Evolutionary conservation across 495 filamentous ascomycete species (phyloP), one percentile per base, ranked within the genome.

Genomic region (Darksidea phi): DNA sequence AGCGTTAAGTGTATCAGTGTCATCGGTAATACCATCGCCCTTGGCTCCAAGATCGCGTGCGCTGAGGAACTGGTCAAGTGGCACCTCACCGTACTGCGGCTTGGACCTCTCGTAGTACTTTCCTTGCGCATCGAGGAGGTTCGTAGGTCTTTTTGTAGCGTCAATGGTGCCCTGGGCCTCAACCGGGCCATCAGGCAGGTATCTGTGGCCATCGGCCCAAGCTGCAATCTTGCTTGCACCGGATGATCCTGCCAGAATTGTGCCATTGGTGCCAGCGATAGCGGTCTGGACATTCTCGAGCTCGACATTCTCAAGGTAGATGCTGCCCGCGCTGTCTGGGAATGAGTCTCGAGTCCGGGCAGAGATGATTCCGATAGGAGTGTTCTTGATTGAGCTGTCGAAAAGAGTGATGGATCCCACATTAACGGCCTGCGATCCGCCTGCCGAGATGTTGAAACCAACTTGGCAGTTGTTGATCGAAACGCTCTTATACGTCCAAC

Each of bases 401-500:
- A 73, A 51, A 21, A 75, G 64, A 1, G 70, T 71, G 37, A 74
- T 50, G 26, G 65, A 72, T 15, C 70, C 67, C 1, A 72, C 70
- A 17, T 58, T 55, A 25, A 64, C 55, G 10, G 58, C 69, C 8
- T 23, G 36, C 1, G 62, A 25, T 6, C 61, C 68, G n/a, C 59
- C 67, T 3, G 61, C 48, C 17, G 59, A 52, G 57, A 74, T 74
- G 53, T 73, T 64, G 13, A 74, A 42, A 2, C 64, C 72, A 17
- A 71, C 59, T 20, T 45, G 26, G 61, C 72, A 74, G 61, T 72
- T 72, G 52, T 69, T 67, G 58, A 74, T 67, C 43, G 38, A 59
- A 18, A 73, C 55, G 28, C 74, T 75, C 46, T 79, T 74, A 57
- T 81, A 84, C 1, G 79, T 81, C 81, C 80, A 83, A 25, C 80